phyloP scores from a whole-genome alignment of 176 grass and related monocot species.

The Rhynchospora tenuis region DNA sequence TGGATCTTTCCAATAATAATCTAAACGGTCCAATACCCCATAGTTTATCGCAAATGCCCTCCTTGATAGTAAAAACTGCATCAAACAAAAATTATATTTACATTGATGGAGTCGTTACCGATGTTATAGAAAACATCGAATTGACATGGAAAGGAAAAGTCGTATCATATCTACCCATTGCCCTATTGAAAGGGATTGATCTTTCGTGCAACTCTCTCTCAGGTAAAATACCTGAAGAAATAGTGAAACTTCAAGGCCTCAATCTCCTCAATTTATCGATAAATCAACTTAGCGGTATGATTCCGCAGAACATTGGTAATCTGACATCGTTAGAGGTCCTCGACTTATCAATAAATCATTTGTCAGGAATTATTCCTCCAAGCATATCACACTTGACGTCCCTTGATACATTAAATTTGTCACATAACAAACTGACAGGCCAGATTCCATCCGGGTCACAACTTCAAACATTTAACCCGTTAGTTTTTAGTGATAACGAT shows the following conservation, averaged over 20 bases:
- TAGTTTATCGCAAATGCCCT: not conserved
- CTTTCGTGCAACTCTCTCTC: not conserved
- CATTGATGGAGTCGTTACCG: too few relatives aligned
- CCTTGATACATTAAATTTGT: not conserved
- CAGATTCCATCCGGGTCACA: not conserved
- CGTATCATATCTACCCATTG: not conserved
- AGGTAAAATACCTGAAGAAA: not conserved
- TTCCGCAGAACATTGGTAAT: not conserved
- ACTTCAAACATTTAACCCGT: not conserved
- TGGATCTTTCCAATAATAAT: conserved; percentile 28
- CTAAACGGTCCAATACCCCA: not conserved
- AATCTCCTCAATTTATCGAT: not conserved
- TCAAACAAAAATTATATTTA: not conserved
- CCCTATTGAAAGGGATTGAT: not conserved
- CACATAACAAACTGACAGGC: not conserved
- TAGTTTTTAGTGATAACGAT: not conserved
- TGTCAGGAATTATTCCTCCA: not conserved
- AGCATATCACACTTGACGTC: not conserved
- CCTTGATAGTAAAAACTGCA: not conserved
- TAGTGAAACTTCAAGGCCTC: not conserved
- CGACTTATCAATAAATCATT: not conserved
- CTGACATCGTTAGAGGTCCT: not conserved
- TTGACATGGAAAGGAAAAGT: not conserved
- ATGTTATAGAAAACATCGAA: not conserved
- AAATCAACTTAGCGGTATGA: not conserved